phyloP scores from a whole-genome alignment of 73 alveolate species.

The Stentor coeruleus region DNA sequence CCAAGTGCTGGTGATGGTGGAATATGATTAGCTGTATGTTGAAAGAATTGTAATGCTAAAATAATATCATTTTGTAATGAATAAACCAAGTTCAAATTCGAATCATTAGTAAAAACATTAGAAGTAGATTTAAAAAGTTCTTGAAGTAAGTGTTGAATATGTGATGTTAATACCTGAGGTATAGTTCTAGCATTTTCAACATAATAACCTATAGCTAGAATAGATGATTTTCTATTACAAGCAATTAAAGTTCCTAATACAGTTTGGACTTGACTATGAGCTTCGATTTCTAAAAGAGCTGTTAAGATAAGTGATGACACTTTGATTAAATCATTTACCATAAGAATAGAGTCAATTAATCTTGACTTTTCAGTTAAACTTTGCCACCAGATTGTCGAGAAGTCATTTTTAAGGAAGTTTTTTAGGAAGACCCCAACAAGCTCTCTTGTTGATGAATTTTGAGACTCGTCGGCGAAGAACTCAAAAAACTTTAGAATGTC shows the following conservation, averaged over 20 bases:
- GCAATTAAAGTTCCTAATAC: neutral
- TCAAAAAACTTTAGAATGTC: neutral
- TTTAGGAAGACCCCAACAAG: neutral
- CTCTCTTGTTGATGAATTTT: neutral
- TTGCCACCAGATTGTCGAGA: neutral
- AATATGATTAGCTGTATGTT: neutral
- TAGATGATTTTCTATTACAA: neutral
- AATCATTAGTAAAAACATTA: too few relatives aligned
- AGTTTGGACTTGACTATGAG: neutral
- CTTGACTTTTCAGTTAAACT: too few relatives aligned
- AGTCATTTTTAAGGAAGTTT: neutral
- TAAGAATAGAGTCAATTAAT: too few relatives aligned
- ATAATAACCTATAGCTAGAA: neutral
- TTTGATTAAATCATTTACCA: neutral
- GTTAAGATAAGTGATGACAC: neutral
- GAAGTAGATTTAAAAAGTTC: too few relatives aligned
- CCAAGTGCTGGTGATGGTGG: neutral
- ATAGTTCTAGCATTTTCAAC: neutral
- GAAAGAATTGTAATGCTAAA: neutral
- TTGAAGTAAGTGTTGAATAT: too few relatives aligned
- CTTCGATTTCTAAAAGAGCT: neutral
- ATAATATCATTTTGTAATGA: neutral
- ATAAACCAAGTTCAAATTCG: neutral
- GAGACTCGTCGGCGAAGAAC: neutral
- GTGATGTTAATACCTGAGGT: neutral